Conservation (phyloP, 2,329 filamentous ascomycete genomes). For the Ophiostoma sp. region DNA sequence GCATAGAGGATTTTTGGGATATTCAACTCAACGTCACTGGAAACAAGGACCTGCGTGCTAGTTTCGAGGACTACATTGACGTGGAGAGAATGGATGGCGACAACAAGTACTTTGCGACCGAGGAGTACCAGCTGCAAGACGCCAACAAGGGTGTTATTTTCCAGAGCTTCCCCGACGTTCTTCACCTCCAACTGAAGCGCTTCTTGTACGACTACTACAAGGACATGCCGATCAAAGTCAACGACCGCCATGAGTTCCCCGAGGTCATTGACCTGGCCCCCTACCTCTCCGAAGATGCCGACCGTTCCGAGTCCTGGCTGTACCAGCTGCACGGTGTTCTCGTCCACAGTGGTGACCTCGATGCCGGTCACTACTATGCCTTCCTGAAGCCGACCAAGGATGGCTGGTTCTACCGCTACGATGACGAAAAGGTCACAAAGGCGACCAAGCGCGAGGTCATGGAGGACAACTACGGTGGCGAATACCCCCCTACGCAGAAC, state of each 20-base stretch:
- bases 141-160: constrained; percentile 98
- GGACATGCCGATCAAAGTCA: constrained; percentile 98
- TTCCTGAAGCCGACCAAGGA: constrained; percentile 92
- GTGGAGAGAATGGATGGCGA: constrained; percentile 96
- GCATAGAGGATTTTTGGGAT: constrained; percentile 97
- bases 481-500: constrained; percentile 53
- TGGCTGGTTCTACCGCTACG: constrained; percentile 93
- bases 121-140: constrained; percentile 87
- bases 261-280: constrained; percentile 78
- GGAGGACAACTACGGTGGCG: constrained; percentile 94
- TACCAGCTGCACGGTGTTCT: constrained; percentile 94
- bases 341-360: constrained; percentile 93
- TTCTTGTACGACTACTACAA: constrained; percentile 97
- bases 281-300: constrained; percentile 79
- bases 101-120: constrained; percentile 93
- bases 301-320: constrained; percentile 80
- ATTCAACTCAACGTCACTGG: constrained; percentile 94
- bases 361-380: constrained; percentile 97
- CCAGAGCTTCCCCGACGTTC: constrained; percentile 84
- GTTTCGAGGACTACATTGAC: constrained; percentile 92
- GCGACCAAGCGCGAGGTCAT: constrained; percentile 86
- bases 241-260: constrained; percentile 85
- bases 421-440: constrained; percentile 94
- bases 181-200: constrained; percentile 92
- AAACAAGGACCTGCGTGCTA: constrained; percentile 87